A percentile compares a stretch with the other conserved stretches of the same genome.
Conservation (phyloP, 2,329 filamentous ascomycete genomes). For the Fusarium sp. region DNA sequence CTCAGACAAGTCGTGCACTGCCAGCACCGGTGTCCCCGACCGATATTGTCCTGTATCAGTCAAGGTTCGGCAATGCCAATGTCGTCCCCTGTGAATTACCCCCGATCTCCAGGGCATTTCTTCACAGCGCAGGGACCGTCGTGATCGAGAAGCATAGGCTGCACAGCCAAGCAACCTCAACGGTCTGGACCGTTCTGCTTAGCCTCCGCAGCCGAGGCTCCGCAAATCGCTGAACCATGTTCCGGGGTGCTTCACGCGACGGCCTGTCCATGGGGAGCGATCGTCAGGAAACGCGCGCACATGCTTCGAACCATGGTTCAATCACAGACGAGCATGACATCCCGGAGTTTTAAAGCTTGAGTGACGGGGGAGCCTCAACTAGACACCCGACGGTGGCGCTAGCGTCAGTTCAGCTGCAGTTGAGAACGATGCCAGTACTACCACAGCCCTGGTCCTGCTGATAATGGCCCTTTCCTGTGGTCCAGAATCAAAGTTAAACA, state of each 20-base stretch:
- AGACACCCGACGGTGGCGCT: conserved; percentile 21
- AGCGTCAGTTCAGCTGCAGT: too few species aligned
- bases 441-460: neutral
- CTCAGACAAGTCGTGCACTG: neutral
- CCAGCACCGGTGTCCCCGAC: conserved; percentile 7
- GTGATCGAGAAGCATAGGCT: conserved; percentile 25
- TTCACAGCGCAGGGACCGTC: conserved; percentile 3
- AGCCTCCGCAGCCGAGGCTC: conserved; percentile 24
- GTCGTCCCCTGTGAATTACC: conserved; percentile 8
- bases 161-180: conserved; percentile 9
- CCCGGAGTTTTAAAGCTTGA: conserved; percentile 29
- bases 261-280: conserved; percentile 7
- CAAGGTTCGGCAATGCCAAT: neutral
- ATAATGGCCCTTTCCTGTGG: neutral
- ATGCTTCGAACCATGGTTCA: conserved; percentile 9
- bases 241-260: conserved; percentile 8
- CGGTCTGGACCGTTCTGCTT: conserved; percentile 39
- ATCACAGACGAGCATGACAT: conserved; percentile 13
- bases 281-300: conserved; percentile 5
- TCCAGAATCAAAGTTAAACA: neutral
- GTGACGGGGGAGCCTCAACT: conserved; percentile 13
- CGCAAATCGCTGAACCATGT: conserved; percentile 19
- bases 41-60: neutral
- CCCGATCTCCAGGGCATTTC: conserved; percentile 29
- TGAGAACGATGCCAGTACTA: too few species aligned